phyloP scores from a whole-genome alignment of 495 filamentous ascomycete species.

The Neurospora sp. region DNA sequence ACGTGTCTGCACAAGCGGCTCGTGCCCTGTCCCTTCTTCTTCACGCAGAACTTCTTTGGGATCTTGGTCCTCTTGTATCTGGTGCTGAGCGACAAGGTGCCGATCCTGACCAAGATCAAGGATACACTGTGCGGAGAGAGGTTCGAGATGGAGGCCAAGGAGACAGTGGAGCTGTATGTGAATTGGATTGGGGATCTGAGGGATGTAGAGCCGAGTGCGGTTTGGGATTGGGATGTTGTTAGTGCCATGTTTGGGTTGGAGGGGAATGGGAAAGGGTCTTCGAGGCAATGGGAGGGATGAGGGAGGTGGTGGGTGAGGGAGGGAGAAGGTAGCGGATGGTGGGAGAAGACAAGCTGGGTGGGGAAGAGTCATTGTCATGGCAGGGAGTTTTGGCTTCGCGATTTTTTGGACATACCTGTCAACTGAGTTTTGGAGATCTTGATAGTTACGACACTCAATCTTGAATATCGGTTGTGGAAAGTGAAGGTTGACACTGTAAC shows the following conservation, averaged over 20 bases:
- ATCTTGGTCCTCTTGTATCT: constrained; percentile 43
- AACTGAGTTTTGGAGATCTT: neutral
- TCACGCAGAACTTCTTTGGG: constrained; percentile 47
- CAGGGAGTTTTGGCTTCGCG: neutral
- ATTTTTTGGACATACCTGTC: neutral
- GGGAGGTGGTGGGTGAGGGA: neutral
- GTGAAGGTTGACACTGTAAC: neutral
- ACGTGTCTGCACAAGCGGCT: constrained; percentile 45
- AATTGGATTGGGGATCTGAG: constrained; percentile 48
- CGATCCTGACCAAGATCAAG: constrained; percentile 36
- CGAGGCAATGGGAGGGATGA: neutral
- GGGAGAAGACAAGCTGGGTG: neutral
- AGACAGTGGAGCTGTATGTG: constrained; percentile 39
- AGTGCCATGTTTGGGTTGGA: constrained; percentile 34
- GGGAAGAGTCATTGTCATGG: neutral
- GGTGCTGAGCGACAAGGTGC: constrained; percentile 34
- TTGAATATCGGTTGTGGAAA: neutral
- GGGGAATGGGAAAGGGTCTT: neutral
- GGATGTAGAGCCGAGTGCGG: constrained; percentile 34
- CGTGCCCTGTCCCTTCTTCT: constrained; percentile 47
- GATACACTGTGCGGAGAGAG: constrained; percentile 30
- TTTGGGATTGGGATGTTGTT: constrained; percentile 44
- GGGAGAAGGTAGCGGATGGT: neutral
- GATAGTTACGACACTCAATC: neutral
- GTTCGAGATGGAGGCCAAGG: constrained; percentile 37